These are phyloP conservation scores for Chytridium lagenaria DNA, from an alignment of 371 early-diverging fungal species.

Conservation along the genomic window DNA sequence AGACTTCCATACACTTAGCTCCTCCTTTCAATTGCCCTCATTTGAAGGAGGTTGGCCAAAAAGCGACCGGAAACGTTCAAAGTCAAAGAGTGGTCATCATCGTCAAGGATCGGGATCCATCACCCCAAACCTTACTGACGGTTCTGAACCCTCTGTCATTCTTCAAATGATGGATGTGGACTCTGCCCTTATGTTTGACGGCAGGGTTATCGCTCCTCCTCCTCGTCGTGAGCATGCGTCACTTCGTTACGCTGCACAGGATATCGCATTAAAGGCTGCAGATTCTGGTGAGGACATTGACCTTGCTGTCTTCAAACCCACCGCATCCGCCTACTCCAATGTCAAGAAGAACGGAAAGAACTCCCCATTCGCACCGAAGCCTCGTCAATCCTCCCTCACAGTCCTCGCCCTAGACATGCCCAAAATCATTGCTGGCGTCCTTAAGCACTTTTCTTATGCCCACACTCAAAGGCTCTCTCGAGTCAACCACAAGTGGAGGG, in stretches of 20 bases:
- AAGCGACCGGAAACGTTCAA: neutral
- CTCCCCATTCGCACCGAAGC: neutral
- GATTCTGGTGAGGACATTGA: neutral
- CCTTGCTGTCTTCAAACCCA: neutral
- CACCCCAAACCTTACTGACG: neutral
- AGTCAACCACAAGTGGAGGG: constrained; percentile 15
- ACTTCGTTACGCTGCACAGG: neutral
- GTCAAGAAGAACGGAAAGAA: neutral
- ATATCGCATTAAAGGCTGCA: neutral
- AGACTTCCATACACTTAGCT: neutral
- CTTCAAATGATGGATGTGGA: neutral
- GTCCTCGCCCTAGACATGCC: constrained; percentile 8
- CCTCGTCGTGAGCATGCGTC: neutral
- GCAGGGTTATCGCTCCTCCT: neutral
- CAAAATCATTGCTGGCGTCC: neutral
- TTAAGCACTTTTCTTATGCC: neutral
- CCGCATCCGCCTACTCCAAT: neutral
- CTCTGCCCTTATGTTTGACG: neutral
- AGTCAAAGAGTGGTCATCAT: neutral
- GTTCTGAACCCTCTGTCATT: neutral
- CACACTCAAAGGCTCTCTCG: constrained; percentile 17
- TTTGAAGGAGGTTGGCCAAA: neutral
- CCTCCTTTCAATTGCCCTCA: neutral
- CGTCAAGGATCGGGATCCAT: neutral
- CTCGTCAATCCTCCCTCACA: constrained; percentile 7